Conservation (phyloP, 257 asterid species). For the Cordia subcordata region DNA sequence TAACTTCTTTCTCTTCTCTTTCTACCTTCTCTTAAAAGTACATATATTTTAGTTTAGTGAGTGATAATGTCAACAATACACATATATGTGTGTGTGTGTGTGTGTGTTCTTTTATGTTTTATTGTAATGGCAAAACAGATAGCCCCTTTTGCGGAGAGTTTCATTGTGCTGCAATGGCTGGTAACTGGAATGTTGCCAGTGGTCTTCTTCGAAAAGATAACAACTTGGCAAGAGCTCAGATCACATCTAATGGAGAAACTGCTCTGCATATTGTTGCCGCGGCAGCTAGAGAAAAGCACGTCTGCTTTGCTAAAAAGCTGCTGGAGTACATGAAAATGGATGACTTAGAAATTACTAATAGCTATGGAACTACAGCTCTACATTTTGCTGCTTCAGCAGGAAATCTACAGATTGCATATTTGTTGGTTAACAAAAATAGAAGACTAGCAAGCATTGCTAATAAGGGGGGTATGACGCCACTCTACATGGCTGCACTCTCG, state of each 20-base stretch:
- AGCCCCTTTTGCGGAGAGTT: neutral
- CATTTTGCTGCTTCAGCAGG: constrained; percentile 39
- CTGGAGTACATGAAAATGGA: neutral
- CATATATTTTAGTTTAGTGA: too few species aligned
- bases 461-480: constrained; percentile 14
- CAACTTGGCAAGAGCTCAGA: constrained; percentile 4
- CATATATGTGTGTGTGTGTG: too few species aligned
- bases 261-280: constrained; percentile 21
- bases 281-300: constrained; percentile 24
- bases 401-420: constrained; percentile 12
- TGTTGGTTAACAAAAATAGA: neutral
- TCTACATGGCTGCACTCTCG: constrained; percentile 24
- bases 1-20: too few species aligned
- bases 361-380: constrained; percentile 25
- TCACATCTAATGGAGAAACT: constrained; percentile 30
- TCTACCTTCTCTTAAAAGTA: too few species aligned
- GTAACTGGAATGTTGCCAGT: constrained; percentile 23
- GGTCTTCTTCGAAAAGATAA: neutral
- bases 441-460: constrained; percentile 4
- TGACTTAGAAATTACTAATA: constrained; percentile 15
- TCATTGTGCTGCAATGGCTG: constrained; percentile 24
- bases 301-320: constrained; percentile 11
- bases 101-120: too few species aligned
- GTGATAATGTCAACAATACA: too few species aligned
- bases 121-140: too few species aligned